Conservation (phyloP, 352 stramenopile species). For the Phytophthora crassamura region DNA sequence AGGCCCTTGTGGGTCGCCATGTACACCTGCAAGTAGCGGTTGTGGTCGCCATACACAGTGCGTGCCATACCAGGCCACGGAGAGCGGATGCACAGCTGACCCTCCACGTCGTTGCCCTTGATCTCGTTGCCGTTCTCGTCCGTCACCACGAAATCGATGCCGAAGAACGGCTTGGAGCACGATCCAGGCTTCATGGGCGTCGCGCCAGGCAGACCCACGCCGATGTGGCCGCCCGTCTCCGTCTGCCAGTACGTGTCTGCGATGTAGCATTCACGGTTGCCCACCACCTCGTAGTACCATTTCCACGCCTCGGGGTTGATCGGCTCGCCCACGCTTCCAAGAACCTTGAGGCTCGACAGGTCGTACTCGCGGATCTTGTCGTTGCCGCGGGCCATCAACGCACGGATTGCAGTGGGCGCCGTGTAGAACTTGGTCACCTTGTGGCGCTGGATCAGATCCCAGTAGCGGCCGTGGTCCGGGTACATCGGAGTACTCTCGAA, state of each 20-base stretch:
- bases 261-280: conserved; percentile 88
- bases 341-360: conserved; percentile 85
- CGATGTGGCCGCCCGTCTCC: conserved; percentile 96
- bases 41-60: conserved; percentile 94
- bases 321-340: conserved; percentile 97
- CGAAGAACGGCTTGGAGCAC: conserved; percentile 96
- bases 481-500: conserved; percentile 98
- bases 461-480: conserved; percentile 91
- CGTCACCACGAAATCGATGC: conserved; percentile 91
- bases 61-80: conserved; percentile 97
- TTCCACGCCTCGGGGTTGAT: conserved; percentile 98
- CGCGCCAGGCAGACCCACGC: conserved; percentile 92
- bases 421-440: conserved; percentile 97
- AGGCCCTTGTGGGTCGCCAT: conserved; percentile 95
- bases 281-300: conserved; percentile 96
- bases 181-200: conserved; percentile 92
- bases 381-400: conserved; percentile 96
- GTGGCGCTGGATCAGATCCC: conserved; percentile 94
- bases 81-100: conserved; percentile 94
- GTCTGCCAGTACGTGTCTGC: conserved; percentile 99
- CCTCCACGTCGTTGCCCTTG: conserved; percentile 85
- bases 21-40: conserved; percentile 96
- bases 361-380: conserved; percentile 84
- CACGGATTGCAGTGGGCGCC: conserved; percentile 95
- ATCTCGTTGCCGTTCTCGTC: conserved; percentile 90